Base-by-base conservation (phyloP, 2,329 filamentous ascomycete genomes). In the Rhytidhysteron rufulum region DNA sequence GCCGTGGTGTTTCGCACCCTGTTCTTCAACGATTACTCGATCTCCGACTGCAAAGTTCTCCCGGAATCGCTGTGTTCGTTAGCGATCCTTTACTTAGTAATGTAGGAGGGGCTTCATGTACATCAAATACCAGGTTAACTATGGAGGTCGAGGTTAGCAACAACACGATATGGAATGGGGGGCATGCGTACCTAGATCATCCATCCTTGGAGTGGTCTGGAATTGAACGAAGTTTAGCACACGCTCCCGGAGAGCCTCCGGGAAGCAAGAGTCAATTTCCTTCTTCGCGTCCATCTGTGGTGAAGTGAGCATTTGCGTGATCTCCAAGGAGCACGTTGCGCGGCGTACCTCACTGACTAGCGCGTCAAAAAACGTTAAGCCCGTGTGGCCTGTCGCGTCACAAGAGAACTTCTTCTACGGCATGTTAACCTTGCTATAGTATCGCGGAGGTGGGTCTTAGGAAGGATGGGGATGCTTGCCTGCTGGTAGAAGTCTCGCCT, bases 401-500 rank as follows among this genome's bases (percentile, higher is more conserved):
- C 94, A 95, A 45, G 94, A 95, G 66, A 97, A 98, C 40, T 85
- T 82, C 59, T 83, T 87, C 83, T 91, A 35, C 36, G 53, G 18
- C 25, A 29, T 48, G 58, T 64, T 53, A 60, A 43, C 34, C 39
- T 35, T 33, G 20, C 38, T 16, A 16, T 19, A 13, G 24, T 17
- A 34, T 40, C 32, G 31, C 13, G n/a, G 15, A 4, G n/a, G 22
- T 17, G 9, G 19, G 13, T 27, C 10, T 5, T 31, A 27, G 10
- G 35, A 11, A 24, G 17, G 27, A 13, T 8, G 5, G n/a, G 20
- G 27, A 18, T 10, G 29, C 77, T 56, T 73, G 87, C 87, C 79
- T 94, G 88, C 54, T 86, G 89, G 64, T 95, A 95, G 62, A 95
- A 96, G 63, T 96, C 90, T 77, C 90, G 84, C 43, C 88, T 94